Percentiles rank a stretch among this genome's conserved stretches.
Conservation (phyloP, 2,329 filamentous ascomycete species). For the Pseudogymnoascus sp. region DNA sequence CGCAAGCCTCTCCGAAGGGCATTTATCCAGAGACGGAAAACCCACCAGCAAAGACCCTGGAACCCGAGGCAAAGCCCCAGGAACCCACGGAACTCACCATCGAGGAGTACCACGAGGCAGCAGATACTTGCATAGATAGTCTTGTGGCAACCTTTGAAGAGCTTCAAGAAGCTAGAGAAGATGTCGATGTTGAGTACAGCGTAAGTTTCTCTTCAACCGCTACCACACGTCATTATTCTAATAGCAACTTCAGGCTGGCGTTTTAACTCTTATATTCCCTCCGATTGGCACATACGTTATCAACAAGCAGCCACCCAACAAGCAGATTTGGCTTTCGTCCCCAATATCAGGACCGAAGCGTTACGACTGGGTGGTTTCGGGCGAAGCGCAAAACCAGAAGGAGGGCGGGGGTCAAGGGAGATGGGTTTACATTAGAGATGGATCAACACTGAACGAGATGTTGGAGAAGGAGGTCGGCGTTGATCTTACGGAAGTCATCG, state of each 20-base stretch:
- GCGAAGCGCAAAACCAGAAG: constrained; percentile 69
- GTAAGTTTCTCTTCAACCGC: constrained; percentile 42
- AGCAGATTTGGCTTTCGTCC: constrained; percentile 93
- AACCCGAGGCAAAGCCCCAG: constrained; percentile 33
- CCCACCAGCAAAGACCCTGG: constrained; percentile 38
- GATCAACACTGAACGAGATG: constrained; percentile 63
- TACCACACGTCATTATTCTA: constrained; percentile 7
- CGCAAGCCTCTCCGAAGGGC: constrained; percentile 32
- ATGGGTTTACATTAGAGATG: constrained; percentile 86
- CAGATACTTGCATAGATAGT: constrained; percentile 63
- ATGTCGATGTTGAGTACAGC: constrained; percentile 81
- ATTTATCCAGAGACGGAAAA: constrained; percentile 52
- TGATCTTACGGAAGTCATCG: constrained; percentile 34
- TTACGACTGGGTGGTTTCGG: constrained; percentile 75
- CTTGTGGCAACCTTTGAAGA: constrained; percentile 57
- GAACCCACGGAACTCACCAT: constrained; percentile 58
- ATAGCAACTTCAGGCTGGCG: constrained; percentile 57
- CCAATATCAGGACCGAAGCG: constrained; percentile 87
- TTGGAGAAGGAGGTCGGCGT: constrained; percentile 69
- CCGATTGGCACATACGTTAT: constrained; percentile 76
- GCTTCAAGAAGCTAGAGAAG: constrained; percentile 61
- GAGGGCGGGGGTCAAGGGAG: constrained; percentile 63
- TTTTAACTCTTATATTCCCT: constrained; percentile 66
- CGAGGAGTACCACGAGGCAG: constrained; percentile 65
- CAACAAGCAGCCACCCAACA: constrained; percentile 98